phyloP scores from a whole-genome alignment of 2,329 filamentous ascomycete species.

The Microsporum audouinii region DNA sequence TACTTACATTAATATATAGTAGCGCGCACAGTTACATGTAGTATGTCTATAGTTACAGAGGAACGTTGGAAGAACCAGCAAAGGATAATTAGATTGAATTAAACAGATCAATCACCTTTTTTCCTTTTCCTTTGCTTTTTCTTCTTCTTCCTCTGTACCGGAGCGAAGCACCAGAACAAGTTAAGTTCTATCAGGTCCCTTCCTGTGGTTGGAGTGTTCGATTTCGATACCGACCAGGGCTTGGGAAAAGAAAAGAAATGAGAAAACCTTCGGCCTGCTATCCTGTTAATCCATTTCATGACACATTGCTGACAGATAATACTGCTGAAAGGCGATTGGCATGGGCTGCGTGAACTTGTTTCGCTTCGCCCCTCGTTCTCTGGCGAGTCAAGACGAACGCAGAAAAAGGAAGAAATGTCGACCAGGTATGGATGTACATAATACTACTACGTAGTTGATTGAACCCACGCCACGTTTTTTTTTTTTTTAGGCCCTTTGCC shows the following conservation, averaged over 20 bases:
- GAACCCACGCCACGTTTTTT: neutral
- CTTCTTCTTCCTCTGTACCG: neutral
- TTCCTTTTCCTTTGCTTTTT: too few relatives aligned
- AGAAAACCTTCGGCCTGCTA: neutral
- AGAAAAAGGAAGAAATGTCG: neutral
- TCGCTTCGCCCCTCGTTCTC: too few relatives aligned
- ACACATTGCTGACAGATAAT: too few relatives aligned
- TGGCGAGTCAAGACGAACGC: neutral
- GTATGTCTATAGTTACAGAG: neutral
- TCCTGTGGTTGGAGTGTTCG: neutral
- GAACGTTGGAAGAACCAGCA: neutral
- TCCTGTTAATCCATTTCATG: too few relatives aligned
- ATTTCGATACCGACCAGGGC: neutral
- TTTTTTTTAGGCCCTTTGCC: neutral
- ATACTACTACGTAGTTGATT: neutral
- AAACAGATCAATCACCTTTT: neutral
- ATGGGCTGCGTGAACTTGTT: too few relatives aligned
- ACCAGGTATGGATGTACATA: neutral
- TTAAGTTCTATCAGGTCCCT: neutral
- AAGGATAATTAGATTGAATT: neutral
- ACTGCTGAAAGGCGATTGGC: too few relatives aligned
- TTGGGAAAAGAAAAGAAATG: neutral
- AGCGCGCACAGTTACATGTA: neutral
- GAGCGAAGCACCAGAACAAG: conserved; percentile 1
- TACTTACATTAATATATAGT: too few relatives aligned